phyloP scores from a whole-genome alignment of 2,329 filamentous ascomycete genomes.

The Capronia coronata region DNA sequence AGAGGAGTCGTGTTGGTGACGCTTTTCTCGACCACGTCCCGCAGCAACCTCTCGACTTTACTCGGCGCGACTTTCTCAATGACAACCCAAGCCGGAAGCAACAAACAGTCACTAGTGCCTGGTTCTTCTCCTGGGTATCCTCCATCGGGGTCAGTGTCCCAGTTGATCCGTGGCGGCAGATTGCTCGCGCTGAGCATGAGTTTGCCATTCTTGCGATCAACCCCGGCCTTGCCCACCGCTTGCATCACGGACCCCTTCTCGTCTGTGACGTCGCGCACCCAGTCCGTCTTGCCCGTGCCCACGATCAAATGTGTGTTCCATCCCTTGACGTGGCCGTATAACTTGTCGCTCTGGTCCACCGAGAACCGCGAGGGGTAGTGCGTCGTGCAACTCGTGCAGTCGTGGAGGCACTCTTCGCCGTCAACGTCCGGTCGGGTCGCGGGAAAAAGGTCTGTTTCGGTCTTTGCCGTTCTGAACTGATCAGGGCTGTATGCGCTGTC shows the following conservation, averaged over 20 bases:
- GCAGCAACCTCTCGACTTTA: constrained; percentile 22
- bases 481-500: background rate
- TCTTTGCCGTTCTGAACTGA: constrained; percentile 1
- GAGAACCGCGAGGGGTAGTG: constrained; percentile 67
- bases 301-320: constrained; percentile 88
- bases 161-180: constrained; percentile 14
- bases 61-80: constrained; percentile 24
- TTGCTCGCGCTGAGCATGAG: constrained; percentile 28
- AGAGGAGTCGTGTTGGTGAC: constrained; percentile 19
- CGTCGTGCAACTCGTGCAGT: constrained; percentile 75
- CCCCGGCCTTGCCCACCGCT: constrained; percentile 52
- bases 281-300: constrained; percentile 92
- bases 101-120: constrained; percentile 22
- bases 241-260: constrained; percentile 83
- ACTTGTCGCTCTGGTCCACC: constrained; percentile 67
- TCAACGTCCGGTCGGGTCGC: constrained; percentile 69
- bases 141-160: constrained; percentile 10
- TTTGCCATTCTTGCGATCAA: constrained; percentile 28
- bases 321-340: constrained; percentile 79
- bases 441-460: constrained; percentile 34
- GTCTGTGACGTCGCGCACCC: constrained; percentile 81
- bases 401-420: constrained; percentile 80
- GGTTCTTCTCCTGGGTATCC: constrained; percentile 8
- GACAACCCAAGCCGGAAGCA: constrained; percentile 26
- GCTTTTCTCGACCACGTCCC: constrained; percentile 22